phyloP scores from a whole-genome alignment of 2,329 filamentous ascomycete species.

The Leptosphaerulina australis region DNA sequence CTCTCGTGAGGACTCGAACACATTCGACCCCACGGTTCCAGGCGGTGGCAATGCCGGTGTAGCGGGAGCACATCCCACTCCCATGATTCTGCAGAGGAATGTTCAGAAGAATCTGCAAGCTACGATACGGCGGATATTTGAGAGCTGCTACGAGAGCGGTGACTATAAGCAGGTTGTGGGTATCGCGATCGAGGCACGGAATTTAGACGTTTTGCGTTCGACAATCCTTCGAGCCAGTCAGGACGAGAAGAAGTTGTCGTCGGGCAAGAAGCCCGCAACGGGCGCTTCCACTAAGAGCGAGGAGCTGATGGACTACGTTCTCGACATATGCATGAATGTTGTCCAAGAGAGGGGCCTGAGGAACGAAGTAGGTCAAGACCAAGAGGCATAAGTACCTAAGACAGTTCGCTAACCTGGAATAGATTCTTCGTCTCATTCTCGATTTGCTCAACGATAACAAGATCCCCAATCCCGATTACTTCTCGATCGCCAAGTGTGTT shows the following conservation, averaged over 20 bases:
- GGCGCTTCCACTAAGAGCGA: slow-evolving; percentile 69
- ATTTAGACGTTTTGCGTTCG: slow-evolving; percentile 81
- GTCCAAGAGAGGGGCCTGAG: slow-evolving; percentile 91
- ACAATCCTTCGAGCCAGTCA: slow-evolving; percentile 89
- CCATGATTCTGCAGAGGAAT: slow-evolving; percentile 71
- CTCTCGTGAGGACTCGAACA: slow-evolving; percentile 75
- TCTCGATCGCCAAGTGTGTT: slow-evolving; percentile 96
- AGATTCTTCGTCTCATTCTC: slow-evolving; percentile 91
- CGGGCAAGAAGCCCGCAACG: slow-evolving; percentile 63
- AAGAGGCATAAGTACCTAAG: too few species aligned
- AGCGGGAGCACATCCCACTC: slow-evolving; percentile 60
- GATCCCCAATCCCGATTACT: slow-evolving; percentile 92
- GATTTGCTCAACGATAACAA: slow-evolving; percentile 93
- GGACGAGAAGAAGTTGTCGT: slow-evolving; percentile 75
- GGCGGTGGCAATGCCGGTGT: slow-evolving; percentile 63
- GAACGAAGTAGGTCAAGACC: slow-evolving; percentile 59
- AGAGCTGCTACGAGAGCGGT: slow-evolving; percentile 82
- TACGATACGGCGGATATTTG: slow-evolving; percentile 88
- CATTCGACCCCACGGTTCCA: slow-evolving; percentile 62
- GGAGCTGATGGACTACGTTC: slow-evolving; percentile 94
- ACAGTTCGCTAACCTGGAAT: slow-evolving; percentile 19
- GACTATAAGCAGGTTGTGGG: slow-evolving; percentile 95
- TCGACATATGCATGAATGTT: slow-evolving; percentile 96
- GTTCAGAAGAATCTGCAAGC: slow-evolving; percentile 81
- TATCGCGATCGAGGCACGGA: slow-evolving; percentile 93